Base-by-base conservation (phyloP, 2,329 filamentous ascomycete species). In the Dichotomopilus funicola region DNA sequence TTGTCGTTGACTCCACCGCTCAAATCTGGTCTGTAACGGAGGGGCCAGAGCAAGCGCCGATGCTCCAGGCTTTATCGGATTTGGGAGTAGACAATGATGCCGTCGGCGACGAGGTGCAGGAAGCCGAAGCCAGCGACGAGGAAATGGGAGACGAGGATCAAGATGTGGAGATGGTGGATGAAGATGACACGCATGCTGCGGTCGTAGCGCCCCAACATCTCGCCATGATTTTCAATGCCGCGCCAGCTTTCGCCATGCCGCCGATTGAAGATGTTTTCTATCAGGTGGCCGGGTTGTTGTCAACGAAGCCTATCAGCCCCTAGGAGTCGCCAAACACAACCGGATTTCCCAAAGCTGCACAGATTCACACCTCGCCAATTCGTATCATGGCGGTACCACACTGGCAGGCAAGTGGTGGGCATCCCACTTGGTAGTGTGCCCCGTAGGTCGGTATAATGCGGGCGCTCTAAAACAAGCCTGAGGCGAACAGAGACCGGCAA, bases 221-320 rank as follows among this genome's bases (percentile, higher is more conserved):
- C 53, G 78, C 86, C 5, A 78, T 83, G 50, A 79, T 91, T 40
- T 90, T 91, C 61, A 85, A 90, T 60, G 76, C 78, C 11, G 82
- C 82, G 2, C 83, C 85, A 2, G 80, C 84, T 3, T 87, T 87
- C 65, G 84, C 86, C 0, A 78, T 87, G 64, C 84, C 86, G 27
- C 82, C 86, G 9, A 80, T 91, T 27, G 83, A 87, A 68, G 87
- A 90, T 59, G 79, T 89, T 73, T 91, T 91, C 66, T 83, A 86
- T 68, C 82, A 84, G 68, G 84, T 92, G 41, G 80, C 86, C 10
- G 80, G 75, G 5, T 66, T 89, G 60, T 83, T 87, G 67, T 78
- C 80, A 1, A 73, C 79, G 58, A 85, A 81, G 67, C 77, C 81
- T 3, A 40, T 58, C 34, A 59, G 55, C 42, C 53, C 55, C 42